phyloP scores from a whole-genome alignment of 2,329 filamentous ascomycete species.

The Aspergillus puulaauensis region DNA sequence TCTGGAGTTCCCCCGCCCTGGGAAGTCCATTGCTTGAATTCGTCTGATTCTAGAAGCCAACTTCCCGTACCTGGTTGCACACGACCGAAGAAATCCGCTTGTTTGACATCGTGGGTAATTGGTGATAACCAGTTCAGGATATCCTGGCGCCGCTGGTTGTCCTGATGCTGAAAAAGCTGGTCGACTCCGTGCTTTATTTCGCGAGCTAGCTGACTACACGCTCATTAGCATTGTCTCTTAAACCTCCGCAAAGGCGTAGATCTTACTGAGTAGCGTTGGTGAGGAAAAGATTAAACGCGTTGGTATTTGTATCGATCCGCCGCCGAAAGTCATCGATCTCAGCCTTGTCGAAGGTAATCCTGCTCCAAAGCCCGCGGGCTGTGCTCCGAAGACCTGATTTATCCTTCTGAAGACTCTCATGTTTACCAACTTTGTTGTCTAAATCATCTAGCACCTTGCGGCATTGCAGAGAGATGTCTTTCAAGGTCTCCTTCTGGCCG shows the following conservation, averaged over 20 bases:
- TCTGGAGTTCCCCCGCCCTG: not conserved
- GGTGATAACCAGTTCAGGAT: not conserved
- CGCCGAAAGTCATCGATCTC: conserved; percentile 12
- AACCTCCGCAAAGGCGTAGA: not conserved
- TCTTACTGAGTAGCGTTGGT: not conserved
- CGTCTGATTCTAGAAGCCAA: conserved; percentile 21
- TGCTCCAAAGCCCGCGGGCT: conserved; percentile 22
- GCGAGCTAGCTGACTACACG: not conserved
- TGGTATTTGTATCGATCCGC: conserved; percentile 12
- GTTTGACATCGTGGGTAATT: not conserved
- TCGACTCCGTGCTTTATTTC: not conserved
- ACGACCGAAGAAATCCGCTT: not conserved
- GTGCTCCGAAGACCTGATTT: not conserved
- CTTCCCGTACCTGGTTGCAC: not conserved
- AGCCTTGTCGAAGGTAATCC: conserved; percentile 19
- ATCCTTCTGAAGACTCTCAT: not conserved
- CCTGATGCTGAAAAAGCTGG: not conserved
- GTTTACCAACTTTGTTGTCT: not conserved
- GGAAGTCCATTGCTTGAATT: conserved; percentile 17
- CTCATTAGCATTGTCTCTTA: not conserved
- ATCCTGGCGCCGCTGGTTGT: not conserved
- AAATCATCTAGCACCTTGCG: not conserved
- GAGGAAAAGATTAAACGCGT: not conserved
- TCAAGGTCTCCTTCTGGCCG: conserved; percentile 14
- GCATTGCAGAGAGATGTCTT: not conserved